Evolutionary conservation across 208 protist genomes (phyloP), one percentile per base, ranked within the genome.

Genomic region (Leishmania turanica): DNA sequence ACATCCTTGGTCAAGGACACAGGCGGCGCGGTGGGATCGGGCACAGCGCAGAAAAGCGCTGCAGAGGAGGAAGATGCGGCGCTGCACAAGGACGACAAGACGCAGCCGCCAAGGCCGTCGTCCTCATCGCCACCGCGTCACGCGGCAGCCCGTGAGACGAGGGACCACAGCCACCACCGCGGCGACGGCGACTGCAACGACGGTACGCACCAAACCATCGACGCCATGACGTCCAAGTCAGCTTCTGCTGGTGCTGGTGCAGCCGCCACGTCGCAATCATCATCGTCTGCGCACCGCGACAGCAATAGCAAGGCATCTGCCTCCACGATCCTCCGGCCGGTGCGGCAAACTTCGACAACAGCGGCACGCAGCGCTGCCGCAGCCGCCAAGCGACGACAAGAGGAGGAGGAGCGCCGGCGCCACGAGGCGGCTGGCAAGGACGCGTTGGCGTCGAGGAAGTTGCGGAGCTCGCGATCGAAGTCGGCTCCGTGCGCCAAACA

Each of bases 311-410:
- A 42, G 27, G 0, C 24, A 8, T 21, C 49, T 34, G 34, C 73
- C 37, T 24, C 51, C 54, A 27, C 34, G 9, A 27, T 1, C 3
- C 71, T 45, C 40, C 51, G 42, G 45, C 49, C 76, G 37, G 82
- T 81, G 49, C 70, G 82, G 8, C 77, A 81, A 66, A 81, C 82
- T 3, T 72, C 77, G 9, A 34, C 58, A n/a, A 54, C 60, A 15
- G 66, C 62, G 9, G 53, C 80, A 51, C 80, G 80, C 34, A 65
- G 24, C 53, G 73, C 80, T 37, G 51, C 78, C 17, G 69, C 78
- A 21, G 78, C 56, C 0, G 68, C 60, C 47, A 62, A 64, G 8
- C 70, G 73, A 56, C 77, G 74, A 24, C 72, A 81, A 47, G 72
- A 69, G 76, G 60, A 72, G 47, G 49, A 60, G 17, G 13, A 24